phyloP scores from a whole-genome alignment of 176 grass and related monocot species.

The Phragmites australis region DNA sequence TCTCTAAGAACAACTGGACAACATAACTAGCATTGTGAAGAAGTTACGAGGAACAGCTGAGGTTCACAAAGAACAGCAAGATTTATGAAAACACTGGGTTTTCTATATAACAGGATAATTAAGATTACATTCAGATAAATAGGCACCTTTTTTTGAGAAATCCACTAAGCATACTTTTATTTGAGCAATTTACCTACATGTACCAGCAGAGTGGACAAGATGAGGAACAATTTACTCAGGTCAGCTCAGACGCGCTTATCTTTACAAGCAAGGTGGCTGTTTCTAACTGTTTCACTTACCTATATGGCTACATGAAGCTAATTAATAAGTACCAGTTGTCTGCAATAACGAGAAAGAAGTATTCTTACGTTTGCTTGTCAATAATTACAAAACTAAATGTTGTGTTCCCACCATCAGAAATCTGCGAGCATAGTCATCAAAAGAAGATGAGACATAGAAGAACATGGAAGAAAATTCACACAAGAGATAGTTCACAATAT shows the following conservation, averaged over 20 bases:
- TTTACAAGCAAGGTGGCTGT: too few species aligned
- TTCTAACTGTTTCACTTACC: background rate
- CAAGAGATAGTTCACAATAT: background rate
- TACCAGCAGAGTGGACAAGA: background rate
- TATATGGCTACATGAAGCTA: background rate
- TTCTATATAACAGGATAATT: background rate
- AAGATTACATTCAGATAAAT: background rate
- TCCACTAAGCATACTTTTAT: background rate
- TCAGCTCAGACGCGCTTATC: background rate
- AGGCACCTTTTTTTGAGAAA: background rate
- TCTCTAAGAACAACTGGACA: too few species aligned
- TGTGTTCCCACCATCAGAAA: conserved; percentile 1
- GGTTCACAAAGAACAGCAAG: too few species aligned
- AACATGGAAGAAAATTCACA: background rate
- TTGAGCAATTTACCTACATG: background rate
- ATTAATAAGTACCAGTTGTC: too few species aligned
- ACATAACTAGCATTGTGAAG: too few species aligned
- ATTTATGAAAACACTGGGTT: background rate
- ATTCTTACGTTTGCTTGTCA: background rate
- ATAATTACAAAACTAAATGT: background rate
- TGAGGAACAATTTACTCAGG: background rate
- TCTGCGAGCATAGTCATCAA: background rate
- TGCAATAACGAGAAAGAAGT: background rate
- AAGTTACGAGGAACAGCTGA: too few species aligned
- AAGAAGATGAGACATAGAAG: background rate